Base-by-base conservation (phyloP, 306 rosid species). In the Cucurbita argyrosperma region DNA sequence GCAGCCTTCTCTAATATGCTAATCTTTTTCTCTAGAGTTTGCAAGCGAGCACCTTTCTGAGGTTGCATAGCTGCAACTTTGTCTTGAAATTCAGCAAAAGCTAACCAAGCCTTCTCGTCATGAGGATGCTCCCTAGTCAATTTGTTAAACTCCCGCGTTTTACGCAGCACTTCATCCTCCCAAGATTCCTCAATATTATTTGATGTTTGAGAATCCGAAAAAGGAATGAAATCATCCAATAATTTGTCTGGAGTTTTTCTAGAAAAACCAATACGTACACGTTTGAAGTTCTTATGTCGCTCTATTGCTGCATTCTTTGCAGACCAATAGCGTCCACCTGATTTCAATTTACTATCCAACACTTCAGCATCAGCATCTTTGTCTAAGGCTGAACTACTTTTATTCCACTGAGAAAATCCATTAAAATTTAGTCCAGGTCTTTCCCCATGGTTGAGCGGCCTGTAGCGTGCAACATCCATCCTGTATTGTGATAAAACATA, bases 1-100 rank as follows among this genome's bases (percentile, higher is more conserved):
- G 79, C 80, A 5, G 98, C 96, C 86, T 93, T 93, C 89, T 93
- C 97, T 63, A 93, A 81, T 80, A 93, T 85, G 90, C 98, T 93
- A 78, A 93, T 90, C 85, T 93, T 93, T 84, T 89, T 93, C 72
- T 90, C 97, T 76, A 93, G 90, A 50, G 85, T 89, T 85, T 89
- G 97, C 90, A 93, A 83, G 62, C 97, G 97, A 79, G 98, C 98
- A 79, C 94, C 97, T 80, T 90, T 93, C 76, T 90, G 98, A 66
- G 96, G 89, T 74, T 90, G 97, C 92, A 82, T 89, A 38, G 79
- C 79, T 11, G 97, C 94, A 69, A 93, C 92, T 77, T 64, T 89
- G 75, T 93, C 97, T 83, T 90, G 98, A 80, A 90, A 94, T 77
- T 88, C 92, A 4, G 98, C 94, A 72, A 94, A 94, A 70, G 76